Evolutionary conservation across 1,139 yeast genomes (phyloP), one percentile per base, ranked within the genome.

Genomic region (Ogataea hybrid): DNA sequence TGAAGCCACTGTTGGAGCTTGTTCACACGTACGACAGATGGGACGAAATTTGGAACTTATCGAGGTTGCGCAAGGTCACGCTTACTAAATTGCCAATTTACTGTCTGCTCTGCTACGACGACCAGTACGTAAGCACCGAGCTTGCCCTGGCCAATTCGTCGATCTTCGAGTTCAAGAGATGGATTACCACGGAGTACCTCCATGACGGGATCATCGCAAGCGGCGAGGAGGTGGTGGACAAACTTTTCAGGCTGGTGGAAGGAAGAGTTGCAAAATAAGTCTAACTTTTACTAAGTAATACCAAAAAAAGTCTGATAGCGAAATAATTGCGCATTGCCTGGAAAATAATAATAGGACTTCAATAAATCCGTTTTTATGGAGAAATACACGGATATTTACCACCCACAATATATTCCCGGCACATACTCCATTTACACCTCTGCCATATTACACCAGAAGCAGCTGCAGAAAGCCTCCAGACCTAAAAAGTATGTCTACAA

Each of bases 351-450:
- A 25, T 11, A 3, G n/a, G 27, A 25, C 27, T n/a, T 23, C 25
- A 6, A 23, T 10, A 10, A 23, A 23, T 16, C 32, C 22, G 22
- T 8, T 29, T 14, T 16, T 28, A 70, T 70, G 75, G 73, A 69
- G 50, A 67, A 64, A 48, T 69, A 68, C 56, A 68, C 73, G 17
- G 70, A 70, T 49, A 66, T 62, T 41, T 56, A 65, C 52, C 73
- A 71, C 43, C 73, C 73, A 15, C 73, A 77, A 46, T 80, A 70
- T 59, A 63, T 81, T 33, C 86, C 87, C 1, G 88, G 87, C 4
- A 81, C 88, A 3, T 72, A 75, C 50, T 52, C 63, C 11, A 54
- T 57, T 28, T 54, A 61, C 45, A 44, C 59, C 1, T 56, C 61
- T 2, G 62, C 60, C 1, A 35, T 58, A 6, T 29, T 57, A 7